Percentiles rank a stretch among this genome's conserved stretches.
Conservation (phyloP, 2,329 filamentous ascomycete species). For the Colletotrichum sp. region DNA sequence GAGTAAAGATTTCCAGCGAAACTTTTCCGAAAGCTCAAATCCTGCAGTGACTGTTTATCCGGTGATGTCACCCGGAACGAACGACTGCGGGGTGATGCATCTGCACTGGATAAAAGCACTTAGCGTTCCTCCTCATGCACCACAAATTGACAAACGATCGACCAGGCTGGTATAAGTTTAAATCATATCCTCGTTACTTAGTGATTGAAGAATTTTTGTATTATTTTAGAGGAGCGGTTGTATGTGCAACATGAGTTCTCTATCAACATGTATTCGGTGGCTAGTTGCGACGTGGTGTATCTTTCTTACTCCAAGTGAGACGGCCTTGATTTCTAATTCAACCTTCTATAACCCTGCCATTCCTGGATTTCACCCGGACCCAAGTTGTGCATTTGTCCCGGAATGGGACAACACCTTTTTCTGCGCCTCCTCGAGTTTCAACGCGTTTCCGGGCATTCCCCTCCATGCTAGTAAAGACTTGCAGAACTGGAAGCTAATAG, state of each 20-base stretch:
- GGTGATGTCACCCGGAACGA: not conserved
- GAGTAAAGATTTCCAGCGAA: not conserved
- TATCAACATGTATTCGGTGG: not conserved
- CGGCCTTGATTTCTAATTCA: constrained; percentile 20
- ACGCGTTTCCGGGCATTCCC: constrained; percentile 56
- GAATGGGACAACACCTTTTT: constrained; percentile 50
- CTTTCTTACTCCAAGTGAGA: not conserved
- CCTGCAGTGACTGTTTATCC: not conserved
- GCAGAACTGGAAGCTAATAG: constrained; percentile 48
- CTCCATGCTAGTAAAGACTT: constrained; percentile 59
- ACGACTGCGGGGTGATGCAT: not conserved
- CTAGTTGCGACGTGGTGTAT: not conserved
- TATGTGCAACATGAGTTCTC: not conserved
- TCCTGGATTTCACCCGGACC: constrained; percentile 55
- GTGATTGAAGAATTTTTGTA: not conserved
- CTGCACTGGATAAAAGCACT: not conserved
- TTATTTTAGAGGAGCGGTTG: not conserved
- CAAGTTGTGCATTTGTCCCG: constrained; percentile 44
- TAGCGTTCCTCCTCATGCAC: not conserved
- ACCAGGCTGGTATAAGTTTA: not conserved
- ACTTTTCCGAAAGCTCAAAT: not conserved
- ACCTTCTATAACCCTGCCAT: constrained; percentile 48
- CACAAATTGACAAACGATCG: not conserved
- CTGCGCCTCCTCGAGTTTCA: constrained; percentile 57
- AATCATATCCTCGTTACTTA: not conserved